A percentile compares a stretch with the other conserved stretches of the same genome.
Evolutionary conservation across 495 filamentous ascomycete genomes (phyloP).

Genomic region (Aspergillus funiculosus): DNA sequence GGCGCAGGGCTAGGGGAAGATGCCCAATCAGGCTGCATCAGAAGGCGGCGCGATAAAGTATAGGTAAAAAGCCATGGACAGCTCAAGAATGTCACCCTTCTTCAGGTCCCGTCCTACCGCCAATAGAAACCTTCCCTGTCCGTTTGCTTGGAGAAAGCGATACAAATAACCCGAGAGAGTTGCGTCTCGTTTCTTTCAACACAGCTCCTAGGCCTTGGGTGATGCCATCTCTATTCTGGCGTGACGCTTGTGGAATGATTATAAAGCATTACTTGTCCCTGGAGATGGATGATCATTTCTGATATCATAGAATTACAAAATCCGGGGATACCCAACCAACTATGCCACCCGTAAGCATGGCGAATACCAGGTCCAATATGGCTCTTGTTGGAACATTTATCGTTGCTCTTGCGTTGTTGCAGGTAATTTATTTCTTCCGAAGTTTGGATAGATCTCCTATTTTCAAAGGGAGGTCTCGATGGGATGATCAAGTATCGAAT

Average conservation of each 20-base stretch:
- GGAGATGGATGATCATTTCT: background rate
- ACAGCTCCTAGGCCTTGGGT: slow-evolving; percentile 10
- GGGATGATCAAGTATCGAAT: slow-evolving; percentile 20
- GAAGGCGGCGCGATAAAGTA: background rate
- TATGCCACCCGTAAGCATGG: slow-evolving; percentile 21
- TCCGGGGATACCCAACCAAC: background rate
- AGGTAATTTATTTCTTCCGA: slow-evolving; percentile 24
- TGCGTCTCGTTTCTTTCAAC: background rate
- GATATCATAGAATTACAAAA: slow-evolving; percentile 8
- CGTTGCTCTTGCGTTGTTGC: slow-evolving; percentile 27
- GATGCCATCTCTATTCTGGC: slow-evolving; percentile 2
- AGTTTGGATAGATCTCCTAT: slow-evolving; percentile 13
- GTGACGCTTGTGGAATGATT: background rate
- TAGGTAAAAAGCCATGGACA: background rate
- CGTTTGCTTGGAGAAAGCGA: slow-evolving; percentile 7
- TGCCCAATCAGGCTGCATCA: slow-evolving; percentile 6
- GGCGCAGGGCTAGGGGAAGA: slow-evolving; percentile 7
- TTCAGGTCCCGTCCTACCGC: background rate
- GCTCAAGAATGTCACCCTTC: slow-evolving; percentile 13
- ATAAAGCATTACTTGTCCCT: slow-evolving; percentile 5
- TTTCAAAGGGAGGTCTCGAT: slow-evolving; percentile 5
- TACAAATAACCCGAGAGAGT: slow-evolving; percentile 3
- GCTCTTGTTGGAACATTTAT: slow-evolving; percentile 24
- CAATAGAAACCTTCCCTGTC: slow-evolving; percentile 2
- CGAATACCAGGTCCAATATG: slow-evolving; percentile 23